Base-by-base conservation (phyloP, 2,329 filamentous ascomycete genomes). In the Fusarium sp. region DNA sequence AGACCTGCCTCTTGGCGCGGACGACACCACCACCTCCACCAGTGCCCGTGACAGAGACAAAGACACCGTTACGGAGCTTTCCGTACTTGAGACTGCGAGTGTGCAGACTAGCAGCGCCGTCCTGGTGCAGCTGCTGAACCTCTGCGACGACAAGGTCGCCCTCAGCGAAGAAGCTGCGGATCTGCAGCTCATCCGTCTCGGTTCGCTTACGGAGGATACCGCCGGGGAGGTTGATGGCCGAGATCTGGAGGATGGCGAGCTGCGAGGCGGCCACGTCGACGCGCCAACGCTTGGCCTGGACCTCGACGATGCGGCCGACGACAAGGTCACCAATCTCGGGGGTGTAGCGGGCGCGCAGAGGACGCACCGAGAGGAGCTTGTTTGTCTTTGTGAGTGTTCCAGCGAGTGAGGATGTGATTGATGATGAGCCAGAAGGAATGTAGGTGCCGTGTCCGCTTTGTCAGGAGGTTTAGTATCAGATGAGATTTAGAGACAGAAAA, bases 291-390 rank as follows among this genome's bases (percentile, higher is more conserved):
- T 92, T 92, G 39, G 94, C 92, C 83, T 98, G 95, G n/a, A 99
- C 97, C 83, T 97, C 95, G 73, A 97, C 92, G 79, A 99, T 97
- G 73, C 97, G 91, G 41, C 97, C 97, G 16, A 99, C 92, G 4
- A 99, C 94, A 6, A 99, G 88, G 84, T 99, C 97, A 77, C 97
- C 97, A 71, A 99, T 98, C 83, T 98, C 96, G 35, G 97, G 97
- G 2, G 92, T 95, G 86, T 99, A 99, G 71, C 97, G 93, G 20
- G 97, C 95, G 71, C 95, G 94, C 4, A 99, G 88, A 8, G 97
- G 95, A 2, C 93, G 92, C 67, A 99, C 94, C 3, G 95, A 97
- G 75, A 99, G 92, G 57, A 99, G 92, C 83, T 98, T 98, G 89
- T 99, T 99, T 69, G 96, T 98, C 82, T 95, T 96, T 80, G 93